These are phyloP conservation scores for Fusarium oxysporum DNA, from an alignment of 2,329 filamentous ascomycete species.

Conservation along the genomic window DNA sequence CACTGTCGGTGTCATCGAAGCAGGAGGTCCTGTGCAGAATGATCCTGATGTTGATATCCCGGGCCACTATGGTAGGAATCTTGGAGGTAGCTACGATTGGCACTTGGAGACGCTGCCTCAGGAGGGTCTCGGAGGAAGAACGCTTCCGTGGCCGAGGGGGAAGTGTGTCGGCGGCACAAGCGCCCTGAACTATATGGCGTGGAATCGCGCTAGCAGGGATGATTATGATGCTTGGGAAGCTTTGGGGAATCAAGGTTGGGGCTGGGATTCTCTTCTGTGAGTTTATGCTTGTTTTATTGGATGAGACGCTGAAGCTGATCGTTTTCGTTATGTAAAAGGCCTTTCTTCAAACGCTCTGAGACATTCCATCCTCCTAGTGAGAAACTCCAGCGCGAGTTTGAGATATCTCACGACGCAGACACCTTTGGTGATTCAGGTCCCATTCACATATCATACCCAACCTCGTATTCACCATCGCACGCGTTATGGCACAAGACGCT, in stretches of 20 bases:
- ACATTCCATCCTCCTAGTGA: constrained; percentile 57
- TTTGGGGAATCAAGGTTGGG: constrained; percentile 70
- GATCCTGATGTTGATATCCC: constrained; percentile 55
- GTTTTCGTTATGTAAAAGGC: constrained; percentile 46
- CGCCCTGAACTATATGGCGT: constrained; percentile 70
- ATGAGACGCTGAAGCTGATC: background rate
- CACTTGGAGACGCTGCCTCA: constrained; percentile 55
- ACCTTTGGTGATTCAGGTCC: constrained; percentile 59
- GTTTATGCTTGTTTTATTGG: constrained; percentile 17
- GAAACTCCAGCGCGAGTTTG: constrained; percentile 49
- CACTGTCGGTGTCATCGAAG: constrained; percentile 50
- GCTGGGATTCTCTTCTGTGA: constrained; percentile 59
- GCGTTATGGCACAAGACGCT: constrained; percentile 61
- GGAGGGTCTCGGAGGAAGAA: constrained; percentile 52
- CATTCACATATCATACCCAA: constrained; percentile 60
- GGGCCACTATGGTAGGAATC: constrained; percentile 49
- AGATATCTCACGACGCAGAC: constrained; percentile 53
- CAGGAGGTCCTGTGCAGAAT: constrained; percentile 44
- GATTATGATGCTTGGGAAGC: constrained; percentile 69
- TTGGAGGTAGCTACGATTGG: constrained; percentile 57
- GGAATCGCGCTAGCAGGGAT: constrained; percentile 58
- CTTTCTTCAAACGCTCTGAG: constrained; percentile 64
- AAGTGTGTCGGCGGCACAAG: constrained; percentile 72
- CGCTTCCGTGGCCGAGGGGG: constrained; percentile 56
- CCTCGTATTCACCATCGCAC: constrained; percentile 55